Evolutionary conservation across 2,329 filamentous ascomycete genomes (phyloP), one percentile per base, ranked within the genome.

Genomic region (Fragosphaeria purpurea): DNA sequence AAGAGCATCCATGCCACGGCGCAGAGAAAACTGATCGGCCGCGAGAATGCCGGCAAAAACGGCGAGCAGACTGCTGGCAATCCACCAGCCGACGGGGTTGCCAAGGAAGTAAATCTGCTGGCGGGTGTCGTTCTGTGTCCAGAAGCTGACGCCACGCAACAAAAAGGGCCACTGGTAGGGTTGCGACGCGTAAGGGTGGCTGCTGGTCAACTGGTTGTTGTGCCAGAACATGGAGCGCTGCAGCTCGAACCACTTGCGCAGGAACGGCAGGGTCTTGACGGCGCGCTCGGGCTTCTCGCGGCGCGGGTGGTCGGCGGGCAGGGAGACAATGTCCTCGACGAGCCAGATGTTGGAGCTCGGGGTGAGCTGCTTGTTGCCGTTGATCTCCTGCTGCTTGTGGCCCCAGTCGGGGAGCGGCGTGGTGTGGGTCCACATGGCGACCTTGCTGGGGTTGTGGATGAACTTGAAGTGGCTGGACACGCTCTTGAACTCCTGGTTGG

Each of bases 171-270:
- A 98, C 63, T 95, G 88, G 71, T 94, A 93, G 6, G 93, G 93
- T 65, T 90, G 85, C 61, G 88, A 95, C 41, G 93, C 81, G 67
- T 98, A 98, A 1, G 93, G 93, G 67, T 98, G 93, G 65, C 88
- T 95, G 72, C 89, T 94, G 43, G 93, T 98, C 64, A 98, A 74
- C 61, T 94, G 91, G 68, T 90, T 97, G 78, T 98, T 98, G 76
- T 98, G 93, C 78, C 86, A 91, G 78, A 98, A 98, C 90, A 98
- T 98, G 61, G 90, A 88, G 46, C 91, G 82, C 70, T 98, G 93
- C 52, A 98, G 78, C 73, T 98, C 93, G 57, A 96, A 81, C 77
- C 91, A 98, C 73, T 98, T 98, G 62, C 79, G 81, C 58, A 96
- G 71, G 77, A 98, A 98, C 13, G 90, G 83, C 62, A 97, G 67